Percentiles rank a stretch among this genome's conserved stretches.
Evolutionary conservation across 2,329 filamentous ascomycete genomes (phyloP).

Genomic region (Penicillium griseofulvum): DNA sequence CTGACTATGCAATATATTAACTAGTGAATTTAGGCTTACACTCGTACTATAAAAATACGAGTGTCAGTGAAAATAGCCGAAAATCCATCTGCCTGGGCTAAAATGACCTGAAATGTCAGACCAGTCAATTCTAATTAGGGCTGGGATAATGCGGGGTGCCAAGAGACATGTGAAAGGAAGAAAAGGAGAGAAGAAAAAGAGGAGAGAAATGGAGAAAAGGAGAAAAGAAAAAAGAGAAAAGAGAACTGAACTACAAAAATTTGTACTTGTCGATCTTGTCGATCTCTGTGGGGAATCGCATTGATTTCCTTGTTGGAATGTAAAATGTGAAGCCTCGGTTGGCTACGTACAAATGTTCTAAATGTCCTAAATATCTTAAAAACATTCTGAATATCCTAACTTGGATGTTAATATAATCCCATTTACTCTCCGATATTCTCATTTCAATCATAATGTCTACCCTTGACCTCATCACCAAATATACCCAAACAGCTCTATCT

Average conservation of each 20-base stretch:
- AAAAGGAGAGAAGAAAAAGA: too few relatives aligned
- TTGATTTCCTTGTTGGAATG: conserved; percentile 1
- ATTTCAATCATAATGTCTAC: conserved; percentile 4
- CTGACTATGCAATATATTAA: not conserved
- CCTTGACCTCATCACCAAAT: conserved; percentile 25
- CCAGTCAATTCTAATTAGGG: not conserved
- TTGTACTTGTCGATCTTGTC: not conserved
- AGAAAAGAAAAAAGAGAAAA: too few relatives aligned
- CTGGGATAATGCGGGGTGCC: not conserved
- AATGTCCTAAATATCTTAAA: too few relatives aligned
- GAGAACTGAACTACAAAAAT: not conserved
- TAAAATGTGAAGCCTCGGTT: conserved; percentile 2
- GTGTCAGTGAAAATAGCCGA: too few relatives aligned
- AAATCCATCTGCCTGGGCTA: too few relatives aligned
- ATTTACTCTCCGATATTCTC: not conserved
- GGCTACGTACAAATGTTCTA: not conserved
- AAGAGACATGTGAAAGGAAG: conserved; percentile 6
- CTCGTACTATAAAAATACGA: too few relatives aligned
- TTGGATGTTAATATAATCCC: not conserved
- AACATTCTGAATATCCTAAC: not conserved
- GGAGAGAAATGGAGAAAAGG: too few relatives aligned
- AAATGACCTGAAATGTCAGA: too few relatives aligned
- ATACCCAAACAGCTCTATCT: conserved; percentile 22
- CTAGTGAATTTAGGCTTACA: not conserved
- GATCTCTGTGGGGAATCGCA: conserved; percentile 4